phyloP scores from a whole-genome alignment of 257 asterid species.

The Cordia subcordata region DNA sequence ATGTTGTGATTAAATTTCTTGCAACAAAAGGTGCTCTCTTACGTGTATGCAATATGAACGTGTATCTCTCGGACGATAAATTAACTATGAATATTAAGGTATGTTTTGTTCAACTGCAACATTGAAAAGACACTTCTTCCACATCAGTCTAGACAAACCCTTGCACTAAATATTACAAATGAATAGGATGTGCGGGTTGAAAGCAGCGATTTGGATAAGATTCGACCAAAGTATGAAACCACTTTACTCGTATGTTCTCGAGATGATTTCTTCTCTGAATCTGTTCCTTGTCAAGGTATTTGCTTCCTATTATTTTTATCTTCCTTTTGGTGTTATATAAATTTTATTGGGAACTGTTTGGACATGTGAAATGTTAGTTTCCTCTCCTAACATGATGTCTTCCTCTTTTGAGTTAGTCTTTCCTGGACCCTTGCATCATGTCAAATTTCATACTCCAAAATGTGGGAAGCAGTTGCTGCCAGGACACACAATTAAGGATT shows the following conservation, averaged over 20 bases:
- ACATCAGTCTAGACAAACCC: background rate
- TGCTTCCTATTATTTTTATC: background rate
- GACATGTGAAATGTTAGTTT: background rate
- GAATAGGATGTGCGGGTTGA: conserved; percentile 31
- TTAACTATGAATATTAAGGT: conserved; percentile 38
- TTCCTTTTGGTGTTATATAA: background rate
- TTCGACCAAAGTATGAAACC: conserved; percentile 52
- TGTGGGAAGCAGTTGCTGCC: conserved; percentile 34
- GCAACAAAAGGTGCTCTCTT: conserved; percentile 20
- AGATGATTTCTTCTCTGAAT: conserved; percentile 27
- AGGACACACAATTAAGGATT: conserved; percentile 44
- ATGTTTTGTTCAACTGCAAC: background rate
- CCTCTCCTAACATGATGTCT: conserved; percentile 1
- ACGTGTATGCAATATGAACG: conserved; percentile 18
- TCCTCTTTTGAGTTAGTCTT: conserved; percentile 31
- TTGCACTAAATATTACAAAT: conserved; percentile 3
- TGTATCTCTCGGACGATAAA: conserved; percentile 23
- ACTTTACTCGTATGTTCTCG: conserved; percentile 26
- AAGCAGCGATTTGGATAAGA: conserved; percentile 35
- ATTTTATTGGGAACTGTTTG: background rate
- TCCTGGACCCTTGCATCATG: conserved; percentile 40
- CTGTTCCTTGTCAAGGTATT: conserved; percentile 47
- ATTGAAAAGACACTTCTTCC: background rate
- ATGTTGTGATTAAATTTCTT: conserved; percentile 26
- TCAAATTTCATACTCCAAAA: conserved; percentile 17